Base-by-base conservation (phyloP, 148 eudicot species). In the Rhododendron molle region DNA sequence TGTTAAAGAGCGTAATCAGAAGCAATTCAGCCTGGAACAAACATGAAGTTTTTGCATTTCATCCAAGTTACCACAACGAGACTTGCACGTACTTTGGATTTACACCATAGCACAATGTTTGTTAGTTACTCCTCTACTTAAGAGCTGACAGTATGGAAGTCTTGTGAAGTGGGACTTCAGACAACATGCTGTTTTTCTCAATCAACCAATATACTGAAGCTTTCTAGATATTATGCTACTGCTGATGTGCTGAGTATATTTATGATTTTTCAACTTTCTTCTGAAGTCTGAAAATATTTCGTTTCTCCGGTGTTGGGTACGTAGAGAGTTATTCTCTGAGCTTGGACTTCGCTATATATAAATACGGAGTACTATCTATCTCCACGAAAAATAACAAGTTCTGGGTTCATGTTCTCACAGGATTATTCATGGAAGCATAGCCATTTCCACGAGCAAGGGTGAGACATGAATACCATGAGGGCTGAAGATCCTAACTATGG, bases 401-500 rank as follows among this genome's bases (percentile, higher is more conserved):
- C 76, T 32, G 20, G 76, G 12, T 14, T 38, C 76, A 71, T 30
- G 76, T 71, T 71, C 76, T 71, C 76, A 13, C 76, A 71, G 76
- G 20, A 71, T 71, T 71, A 71, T 12, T 30, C 38, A 71, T 71
- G 76, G 38, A 71, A 71, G 38, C 20, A 71, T 71, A 71, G 40
- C 38, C 76, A 30, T 71, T 30, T 30, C 76, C 38, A 71, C 38
- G 34, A 84, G 84, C 56, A 71, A 83, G 26, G 28, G 50, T 62
- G 83, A 69, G 74, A 71, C 69, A 87, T 23, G 32, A 38, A 87
- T 81, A 82, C 85, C 78, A 97, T 97, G 99, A 96, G 95, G 84
- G 90, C 98, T 56, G 96, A 95, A 86, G 89, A 95, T 84, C 91
- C 96, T 50, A 90, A 90, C 54, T 93, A 88, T 54, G 91, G 89